Base-by-base conservation (phyloP, 345 rosid species). In the Aurinia saxatilis region DNA sequence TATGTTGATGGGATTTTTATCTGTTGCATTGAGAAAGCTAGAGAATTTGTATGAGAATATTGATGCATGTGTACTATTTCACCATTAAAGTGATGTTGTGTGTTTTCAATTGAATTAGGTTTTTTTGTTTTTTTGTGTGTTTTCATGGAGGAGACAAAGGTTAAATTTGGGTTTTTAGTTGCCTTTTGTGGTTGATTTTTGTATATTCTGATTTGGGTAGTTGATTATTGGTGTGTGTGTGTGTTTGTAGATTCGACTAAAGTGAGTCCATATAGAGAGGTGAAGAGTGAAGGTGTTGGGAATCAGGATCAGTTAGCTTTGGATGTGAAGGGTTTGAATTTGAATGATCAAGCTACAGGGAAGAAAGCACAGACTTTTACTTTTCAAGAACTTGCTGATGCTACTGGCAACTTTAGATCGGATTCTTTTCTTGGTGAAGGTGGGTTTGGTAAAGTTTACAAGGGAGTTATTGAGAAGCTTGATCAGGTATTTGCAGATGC, bases 391-490 rank as follows among this genome's bases (percentile, higher is more conserved):
- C 93, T 90, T 10, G 68, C 71, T 0, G 60, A 59, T 12, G 93
- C 91, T 12, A 87, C 95, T 0, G 79, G 74, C 1, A 81, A 85
- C 78, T 91, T 91, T 39, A 75, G 78, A 60, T 49, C 74, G 1
- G 81, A 78, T 73, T 85, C 84, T 78, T 84, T 84, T 52, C 57
- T 91, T 31, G 96, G 97, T 21, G 91, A 82, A 82, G 97, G 97
- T 14, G 97, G 97, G 27, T 91, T 91, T 41, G 97, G 95, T 9
- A 85, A 81, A 77, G 96, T 91, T 25, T 91, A 67, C 77, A 85
- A 79, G 59, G 97, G 93, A 9, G 44, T 46, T 52, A 47, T 90
- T 52, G 81, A 79, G 53, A 82, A 70, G 66, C 54, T 70, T 4
- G 41, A 74, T 31, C 88, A 90, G 90, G 97, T 83, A 25, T 46